phyloP scores from a whole-genome alignment of 371 early-diverging fungal genomes.

The Dentiscutata heterogama region DNA sequence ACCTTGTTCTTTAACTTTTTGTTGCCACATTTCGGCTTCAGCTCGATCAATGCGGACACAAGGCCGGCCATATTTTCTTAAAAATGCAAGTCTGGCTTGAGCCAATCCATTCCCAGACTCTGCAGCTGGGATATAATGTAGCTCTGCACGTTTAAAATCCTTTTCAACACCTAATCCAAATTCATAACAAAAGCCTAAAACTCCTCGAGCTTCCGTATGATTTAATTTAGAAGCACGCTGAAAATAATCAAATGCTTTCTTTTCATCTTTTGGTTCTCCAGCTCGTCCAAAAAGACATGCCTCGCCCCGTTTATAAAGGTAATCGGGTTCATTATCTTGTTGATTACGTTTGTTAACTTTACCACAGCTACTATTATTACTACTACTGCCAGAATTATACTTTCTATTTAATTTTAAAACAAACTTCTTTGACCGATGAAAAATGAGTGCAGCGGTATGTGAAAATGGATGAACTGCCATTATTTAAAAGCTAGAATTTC shows the following conservation, averaged over 20 bases:
- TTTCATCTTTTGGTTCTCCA: slow-evolving; percentile 55
- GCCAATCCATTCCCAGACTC: slow-evolving; percentile 68
- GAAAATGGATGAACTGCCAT: slow-evolving; percentile 41
- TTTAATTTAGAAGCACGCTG: slow-evolving; percentile 57
- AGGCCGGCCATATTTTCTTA: slow-evolving; percentile 82
- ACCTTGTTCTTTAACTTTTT: slow-evolving; percentile 68
- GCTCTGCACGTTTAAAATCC: slow-evolving; percentile 70
- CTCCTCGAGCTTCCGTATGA: slow-evolving; percentile 60
- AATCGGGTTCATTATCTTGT: slow-evolving; percentile 25
- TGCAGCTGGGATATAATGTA: slow-evolving; percentile 68
- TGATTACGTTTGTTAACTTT: background rate
- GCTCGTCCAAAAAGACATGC: slow-evolving; percentile 68
- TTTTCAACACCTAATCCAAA: slow-evolving; percentile 72
- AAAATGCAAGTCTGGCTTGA: slow-evolving; percentile 71
- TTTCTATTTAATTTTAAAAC: slow-evolving; percentile 27
- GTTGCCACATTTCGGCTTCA: slow-evolving; percentile 75
- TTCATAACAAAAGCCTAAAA: slow-evolving; percentile 80
- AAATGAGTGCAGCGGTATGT: slow-evolving; percentile 37
- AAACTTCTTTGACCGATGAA: slow-evolving; percentile 25
- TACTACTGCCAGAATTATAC: slow-evolving; percentile 10
- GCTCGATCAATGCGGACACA: slow-evolving; percentile 74
- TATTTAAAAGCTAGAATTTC: background rate
- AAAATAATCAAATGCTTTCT: slow-evolving; percentile 59
- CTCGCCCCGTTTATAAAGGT: slow-evolving; percentile 55
- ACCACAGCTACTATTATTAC: slow-evolving; percentile 1